Evolutionary conservation across 345 rosid species (phyloP).

Genomic region (Firmiana major): DNA sequence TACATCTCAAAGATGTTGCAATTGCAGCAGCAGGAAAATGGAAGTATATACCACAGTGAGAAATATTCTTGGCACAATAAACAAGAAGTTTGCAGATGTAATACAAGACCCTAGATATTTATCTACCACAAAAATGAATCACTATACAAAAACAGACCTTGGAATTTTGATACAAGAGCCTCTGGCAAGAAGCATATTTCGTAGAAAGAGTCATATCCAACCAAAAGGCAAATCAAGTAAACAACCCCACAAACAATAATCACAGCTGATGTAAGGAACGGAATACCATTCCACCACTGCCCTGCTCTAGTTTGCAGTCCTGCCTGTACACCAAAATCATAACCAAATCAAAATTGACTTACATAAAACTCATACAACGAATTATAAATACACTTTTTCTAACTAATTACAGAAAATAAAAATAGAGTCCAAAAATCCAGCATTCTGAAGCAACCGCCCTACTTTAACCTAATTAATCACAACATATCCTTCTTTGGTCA

Average conservation of each 20-base stretch:
- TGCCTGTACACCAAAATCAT: constrained; percentile 43
- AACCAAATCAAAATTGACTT: not conserved
- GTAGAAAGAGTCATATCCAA: constrained; percentile 76
- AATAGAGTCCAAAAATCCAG: not conserved
- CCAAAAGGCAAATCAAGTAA: constrained; percentile 69
- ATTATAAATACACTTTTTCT: not conserved
- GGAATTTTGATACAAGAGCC: constrained; percentile 57
- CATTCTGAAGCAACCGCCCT: not conserved
- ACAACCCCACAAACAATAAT: constrained; percentile 66
- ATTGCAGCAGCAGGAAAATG: not conserved
- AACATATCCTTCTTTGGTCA: not conserved
- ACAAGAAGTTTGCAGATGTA: not conserved
- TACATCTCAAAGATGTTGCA: constrained; percentile 2
- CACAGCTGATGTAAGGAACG: constrained; percentile 72
- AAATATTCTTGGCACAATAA: not conserved
- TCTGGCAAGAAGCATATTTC: constrained; percentile 86
- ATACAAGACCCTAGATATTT: not conserved
- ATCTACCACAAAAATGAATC: not conserved
- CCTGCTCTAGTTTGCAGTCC: constrained; percentile 63
- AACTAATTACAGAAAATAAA: not conserved
- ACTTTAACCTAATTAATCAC: not conserved
- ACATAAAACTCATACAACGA: not conserved
- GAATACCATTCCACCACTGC: constrained; percentile 93
- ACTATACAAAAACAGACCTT: constrained; percentile 47
- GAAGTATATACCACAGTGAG: not conserved